Evolutionary conservation across 2,329 filamentous ascomycete genomes (phyloP).

Genomic region (Basipetospora chlamydospora): DNA sequence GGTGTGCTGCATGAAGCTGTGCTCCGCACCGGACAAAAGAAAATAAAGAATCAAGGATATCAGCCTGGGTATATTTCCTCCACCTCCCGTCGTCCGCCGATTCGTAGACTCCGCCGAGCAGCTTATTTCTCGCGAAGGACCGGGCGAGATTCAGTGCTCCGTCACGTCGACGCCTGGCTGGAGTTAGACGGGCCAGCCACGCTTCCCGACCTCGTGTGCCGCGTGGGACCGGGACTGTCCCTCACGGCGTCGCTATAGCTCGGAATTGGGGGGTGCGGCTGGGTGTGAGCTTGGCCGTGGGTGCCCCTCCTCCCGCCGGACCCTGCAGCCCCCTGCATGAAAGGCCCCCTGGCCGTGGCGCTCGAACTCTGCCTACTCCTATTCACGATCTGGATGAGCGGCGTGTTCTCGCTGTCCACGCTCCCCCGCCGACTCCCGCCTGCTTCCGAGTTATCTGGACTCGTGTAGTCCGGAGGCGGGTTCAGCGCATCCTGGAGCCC

Average conservation of each 20-base stretch:
- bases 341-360: conserved; percentile 16
- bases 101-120: no score
- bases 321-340: no score
- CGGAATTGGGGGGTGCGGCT: conserved; percentile 52
- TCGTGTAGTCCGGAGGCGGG: conserved; percentile 59
- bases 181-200: no score
- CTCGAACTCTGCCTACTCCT: conserved; percentile 36
- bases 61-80: no score
- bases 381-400: conserved; percentile 34
- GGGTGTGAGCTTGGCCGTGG: conserved; percentile 7
- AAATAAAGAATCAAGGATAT: no score
- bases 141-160: no score
- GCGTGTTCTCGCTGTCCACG: conserved; percentile 38
- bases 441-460: conserved; percentile 45
- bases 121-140: no score
- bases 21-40: no score
- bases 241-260: conserved; percentile 66
- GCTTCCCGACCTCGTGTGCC: no score
- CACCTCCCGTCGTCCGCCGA: no score
- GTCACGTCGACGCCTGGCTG: no score
- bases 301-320: conserved; percentile 7
- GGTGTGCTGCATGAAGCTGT: no score
- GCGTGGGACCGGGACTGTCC: conserved; percentile 9
- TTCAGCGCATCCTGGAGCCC: conserved; percentile 41
- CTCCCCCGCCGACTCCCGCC: conserved; percentile 40